Evolutionary conservation across 768 basidiomycete species (phyloP), one percentile per base, ranked within the genome.

Genomic region (Russula earlei): DNA sequence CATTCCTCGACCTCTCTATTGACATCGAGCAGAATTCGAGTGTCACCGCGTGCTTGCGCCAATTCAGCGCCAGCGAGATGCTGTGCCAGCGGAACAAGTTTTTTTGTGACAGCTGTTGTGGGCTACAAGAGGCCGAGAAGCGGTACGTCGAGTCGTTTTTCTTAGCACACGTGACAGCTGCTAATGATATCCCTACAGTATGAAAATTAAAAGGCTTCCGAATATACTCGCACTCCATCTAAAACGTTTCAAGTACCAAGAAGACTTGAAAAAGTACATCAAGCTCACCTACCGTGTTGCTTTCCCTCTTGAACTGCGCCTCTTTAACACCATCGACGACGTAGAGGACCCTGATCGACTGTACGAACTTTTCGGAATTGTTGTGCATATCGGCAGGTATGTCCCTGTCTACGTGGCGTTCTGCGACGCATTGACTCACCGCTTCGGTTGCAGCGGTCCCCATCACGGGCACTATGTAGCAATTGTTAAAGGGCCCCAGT

Each of bases 21-120:
- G 96, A 99, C 69, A 98, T 99, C 63, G 95, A 97, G 68, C 91
- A 96, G 69, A 96, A 98, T 70, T 90, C 93, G 3, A 95, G 91
- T 60, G 85, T 99, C 51, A 95, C 94, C 2, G 87, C 94, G 7
- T 99, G 96, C 68, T 80, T 99, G 34, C 81, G 92, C 44, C 91
- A 94, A 67, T 99, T 99, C 69, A 95, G 91, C 66, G 94, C 93
- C 38, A 91, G 87, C 66, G 96, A 99, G 71, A 99, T 97, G 94
- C 80, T 99, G 19, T 94, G 91, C 64, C 91, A 95, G 70, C 87
- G 81, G 70, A 97, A 99, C 76, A 98, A 98, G 72, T 99, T 97
- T 68, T 96, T 91, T 69, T 99, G 96, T 67, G 96, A 99, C 68
- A 82, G 85, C 17, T 99, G 96, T 69, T 94, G 95, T 66, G 93